A percentile compares a stretch with the other conserved stretches of the same genome.
Evolutionary conservation across 371 early-diverging fungal genomes (phyloP).

Genomic region (Entomophthora muscae): DNA sequence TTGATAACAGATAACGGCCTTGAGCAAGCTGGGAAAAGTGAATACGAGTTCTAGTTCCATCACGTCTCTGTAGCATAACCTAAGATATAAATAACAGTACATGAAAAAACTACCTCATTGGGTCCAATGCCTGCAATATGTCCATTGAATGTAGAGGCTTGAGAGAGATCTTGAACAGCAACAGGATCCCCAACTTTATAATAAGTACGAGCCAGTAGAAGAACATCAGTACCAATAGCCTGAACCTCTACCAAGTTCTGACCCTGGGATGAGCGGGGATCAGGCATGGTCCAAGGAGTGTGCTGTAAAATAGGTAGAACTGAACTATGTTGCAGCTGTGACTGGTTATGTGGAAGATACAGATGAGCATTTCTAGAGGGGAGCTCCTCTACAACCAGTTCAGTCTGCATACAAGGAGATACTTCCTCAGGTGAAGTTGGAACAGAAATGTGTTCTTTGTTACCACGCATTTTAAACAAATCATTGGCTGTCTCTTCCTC

Average conservation of each 20-base stretch:
- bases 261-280: neutral
- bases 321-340: neutral
- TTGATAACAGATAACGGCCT: neutral
- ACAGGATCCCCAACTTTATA: neutral
- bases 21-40: neutral
- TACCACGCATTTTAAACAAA: neutral
- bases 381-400: neutral
- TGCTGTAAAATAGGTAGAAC: neutral
- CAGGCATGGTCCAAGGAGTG: neutral
- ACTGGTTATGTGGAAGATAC: neutral
- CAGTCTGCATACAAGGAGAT: neutral
- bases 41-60: neutral
- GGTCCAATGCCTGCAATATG: neutral
- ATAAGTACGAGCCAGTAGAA: neutral
- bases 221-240: neutral
- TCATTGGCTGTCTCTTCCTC: neutral
- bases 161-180: neutral
- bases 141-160: neutral
- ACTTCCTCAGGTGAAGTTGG: neutral
- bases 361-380: neutral
- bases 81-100: neutral
- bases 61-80: neutral
- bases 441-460: neutral
- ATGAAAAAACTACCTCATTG: neutral
- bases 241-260: neutral